phyloP scores from a whole-genome alignment of 306 rosid genomes.

The Vicia villosa region DNA sequence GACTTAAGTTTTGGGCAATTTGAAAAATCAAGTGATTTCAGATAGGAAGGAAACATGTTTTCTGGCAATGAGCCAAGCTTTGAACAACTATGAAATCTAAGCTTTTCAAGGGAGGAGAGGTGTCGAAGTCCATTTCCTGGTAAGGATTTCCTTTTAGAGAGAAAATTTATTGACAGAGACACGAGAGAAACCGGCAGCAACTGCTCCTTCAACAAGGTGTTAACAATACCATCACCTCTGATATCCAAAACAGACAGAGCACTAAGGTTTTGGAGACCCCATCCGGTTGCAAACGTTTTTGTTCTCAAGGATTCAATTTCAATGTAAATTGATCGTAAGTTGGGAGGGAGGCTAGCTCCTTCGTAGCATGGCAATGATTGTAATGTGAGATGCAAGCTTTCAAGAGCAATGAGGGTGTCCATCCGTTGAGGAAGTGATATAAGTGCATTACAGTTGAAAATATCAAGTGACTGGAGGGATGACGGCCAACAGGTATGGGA shows the following conservation, averaged over 20 bases:
- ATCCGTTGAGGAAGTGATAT: not conserved
- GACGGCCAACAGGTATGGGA: not conserved
- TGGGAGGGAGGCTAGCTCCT: conserved; percentile 18
- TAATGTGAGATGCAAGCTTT: not conserved
- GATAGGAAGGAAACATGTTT: not conserved
- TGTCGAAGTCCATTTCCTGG: too few species aligned
- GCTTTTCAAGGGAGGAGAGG: not conserved
- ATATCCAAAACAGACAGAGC: not conserved
- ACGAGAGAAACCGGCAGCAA: conserved; percentile 23
- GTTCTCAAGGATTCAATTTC: not conserved
- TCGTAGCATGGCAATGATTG: not conserved
- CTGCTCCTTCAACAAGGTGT: conserved; percentile 10
- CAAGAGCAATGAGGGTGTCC: conserved; percentile 10
- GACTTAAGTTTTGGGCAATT: conserved; percentile 4
- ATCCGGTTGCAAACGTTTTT: too few species aligned
- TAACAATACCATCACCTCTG: conserved; percentile 1
- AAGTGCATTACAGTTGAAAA: not conserved
- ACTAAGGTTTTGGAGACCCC: conserved; percentile 2
- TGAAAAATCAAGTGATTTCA: not conserved
- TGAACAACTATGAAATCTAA: not conserved
- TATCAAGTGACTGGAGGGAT: not conserved
- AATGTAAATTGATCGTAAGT: not conserved
- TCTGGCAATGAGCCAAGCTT: not conserved
- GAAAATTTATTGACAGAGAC: not conserved
- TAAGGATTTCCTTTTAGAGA: not conserved